These are phyloP conservation scores for Dictyostelium capitatum DNA, from an alignment of 78 protist genomes.

Conservation along the genomic window DNA sequence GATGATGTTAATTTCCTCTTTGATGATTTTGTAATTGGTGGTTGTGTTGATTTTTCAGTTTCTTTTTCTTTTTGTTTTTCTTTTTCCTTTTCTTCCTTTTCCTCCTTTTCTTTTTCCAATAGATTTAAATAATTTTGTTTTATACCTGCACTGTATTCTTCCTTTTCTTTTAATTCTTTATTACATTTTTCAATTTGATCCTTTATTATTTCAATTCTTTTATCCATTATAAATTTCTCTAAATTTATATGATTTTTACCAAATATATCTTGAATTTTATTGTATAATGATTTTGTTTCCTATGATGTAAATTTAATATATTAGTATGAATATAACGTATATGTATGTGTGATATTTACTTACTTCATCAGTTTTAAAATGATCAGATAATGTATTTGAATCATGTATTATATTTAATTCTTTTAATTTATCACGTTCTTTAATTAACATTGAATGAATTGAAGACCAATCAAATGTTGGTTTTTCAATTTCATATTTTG, in stretches of 20 bases:
- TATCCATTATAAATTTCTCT: slow-evolving; percentile 16
- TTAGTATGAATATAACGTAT: neutral
- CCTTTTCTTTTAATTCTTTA: slow-evolving; percentile 10
- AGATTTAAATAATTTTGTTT: neutral
- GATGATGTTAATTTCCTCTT: neutral
- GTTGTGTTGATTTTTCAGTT: neutral
- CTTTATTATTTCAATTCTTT: slow-evolving; percentile 4
- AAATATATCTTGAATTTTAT: slow-evolving; percentile 20
- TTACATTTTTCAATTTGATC: neutral
- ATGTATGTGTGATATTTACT: neutral
- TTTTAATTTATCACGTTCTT: neutral
- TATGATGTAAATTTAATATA: neutral
- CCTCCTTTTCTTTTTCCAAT: neutral
- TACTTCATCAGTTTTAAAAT: neutral
- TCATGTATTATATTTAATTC: neutral
- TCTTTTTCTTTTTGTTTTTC: neutral
- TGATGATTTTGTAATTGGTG: neutral
- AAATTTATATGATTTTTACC: slow-evolving; percentile 28
- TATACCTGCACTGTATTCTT: neutral
- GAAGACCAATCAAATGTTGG: slow-evolving; percentile 12
- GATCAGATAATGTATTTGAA: neutral
- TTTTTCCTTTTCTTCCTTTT: neutral
- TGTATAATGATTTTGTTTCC: slow-evolving; percentile 42
- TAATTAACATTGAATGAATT: neutral
- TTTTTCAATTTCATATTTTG: neutral